Evolutionary conservation across 257 asterid species (phyloP).

Genomic region (Petrea volubilis): DNA sequence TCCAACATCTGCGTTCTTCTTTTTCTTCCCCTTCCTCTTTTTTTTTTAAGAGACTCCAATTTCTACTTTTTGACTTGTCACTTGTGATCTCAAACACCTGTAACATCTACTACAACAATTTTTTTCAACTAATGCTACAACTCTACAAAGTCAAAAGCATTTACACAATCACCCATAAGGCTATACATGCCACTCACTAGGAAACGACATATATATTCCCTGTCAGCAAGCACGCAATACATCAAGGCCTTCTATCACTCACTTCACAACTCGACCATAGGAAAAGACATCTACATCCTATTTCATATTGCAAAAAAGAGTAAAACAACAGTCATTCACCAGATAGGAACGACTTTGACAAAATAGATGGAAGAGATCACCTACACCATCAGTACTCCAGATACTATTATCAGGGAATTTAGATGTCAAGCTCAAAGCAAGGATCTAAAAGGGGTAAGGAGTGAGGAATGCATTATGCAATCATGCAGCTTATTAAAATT

Average conservation of each 20-base stretch:
- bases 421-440: constrained; percentile 10
- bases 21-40: too few relatives aligned
- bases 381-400: neutral
- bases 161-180: too few relatives aligned
- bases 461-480: neutral
- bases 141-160: too few relatives aligned
- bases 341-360: constrained; percentile 4
- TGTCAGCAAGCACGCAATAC: neutral
- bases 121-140: too few relatives aligned
- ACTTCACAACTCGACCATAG: neutral
- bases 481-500: constrained; percentile 2
- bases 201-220: neutral
- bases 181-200: neutral
- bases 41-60: too few relatives aligned
- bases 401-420: neutral
- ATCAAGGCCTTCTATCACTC: neutral
- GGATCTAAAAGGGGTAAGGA: neutral
- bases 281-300: neutral
- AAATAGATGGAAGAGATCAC: constrained; percentile 1
- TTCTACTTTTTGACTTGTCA: too few relatives aligned
- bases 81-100: too few relatives aligned
- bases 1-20: too few relatives aligned
- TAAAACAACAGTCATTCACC: neutral
- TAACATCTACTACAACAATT: too few relatives aligned
- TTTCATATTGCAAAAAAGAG: neutral